Conservation (phyloP, 176 grass and related monocot species). For the Cenchrus purpureus region DNA sequence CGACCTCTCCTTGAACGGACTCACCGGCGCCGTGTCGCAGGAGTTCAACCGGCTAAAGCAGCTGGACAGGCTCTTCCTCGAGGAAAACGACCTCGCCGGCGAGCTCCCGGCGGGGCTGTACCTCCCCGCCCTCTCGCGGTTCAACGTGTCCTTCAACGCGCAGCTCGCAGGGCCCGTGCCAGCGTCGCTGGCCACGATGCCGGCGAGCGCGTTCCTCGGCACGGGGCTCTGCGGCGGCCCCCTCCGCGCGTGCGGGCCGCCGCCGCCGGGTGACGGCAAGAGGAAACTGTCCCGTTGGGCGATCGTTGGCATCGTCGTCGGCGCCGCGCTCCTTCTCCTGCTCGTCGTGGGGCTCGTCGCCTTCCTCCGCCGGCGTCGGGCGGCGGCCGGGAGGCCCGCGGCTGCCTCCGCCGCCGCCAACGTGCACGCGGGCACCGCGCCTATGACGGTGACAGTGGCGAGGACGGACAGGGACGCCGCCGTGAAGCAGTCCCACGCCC, state of each 20-base stretch:
- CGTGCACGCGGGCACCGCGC: slow-evolving; percentile 27
- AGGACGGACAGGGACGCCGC: slow-evolving; percentile 6
- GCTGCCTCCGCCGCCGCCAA: not conserved
- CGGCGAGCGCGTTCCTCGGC: slow-evolving; percentile 54
- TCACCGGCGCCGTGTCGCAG: slow-evolving; percentile 50
- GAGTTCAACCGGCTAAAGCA: slow-evolving; percentile 50
- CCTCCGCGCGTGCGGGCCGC: slow-evolving; percentile 31
- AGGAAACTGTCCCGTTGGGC: slow-evolving; percentile 51
- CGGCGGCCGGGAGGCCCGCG: not conserved
- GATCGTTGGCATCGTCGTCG: slow-evolving; percentile 64
- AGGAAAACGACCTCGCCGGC: slow-evolving; percentile 53
- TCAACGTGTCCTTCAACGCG: slow-evolving; percentile 78
- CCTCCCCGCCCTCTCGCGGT: slow-evolving; percentile 29
- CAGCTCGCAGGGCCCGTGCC: slow-evolving; percentile 62
- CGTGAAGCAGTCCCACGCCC: slow-evolving; percentile 22
- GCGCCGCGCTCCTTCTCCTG: slow-evolving; percentile 42
- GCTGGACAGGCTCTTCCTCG: slow-evolving; percentile 54
- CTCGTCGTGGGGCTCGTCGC: slow-evolving; percentile 43
- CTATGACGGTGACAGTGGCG: slow-evolving; percentile 27
- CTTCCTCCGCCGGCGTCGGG: not conserved
- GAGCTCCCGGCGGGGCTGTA: slow-evolving; percentile 39
- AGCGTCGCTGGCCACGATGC: slow-evolving; percentile 38
- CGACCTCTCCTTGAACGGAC: slow-evolving; percentile 54
- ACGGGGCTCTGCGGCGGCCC: slow-evolving; percentile 55
- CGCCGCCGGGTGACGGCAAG: not conserved